Conservation (phyloP, 129 eudicot species). For the Deinandra increscens region DNA sequence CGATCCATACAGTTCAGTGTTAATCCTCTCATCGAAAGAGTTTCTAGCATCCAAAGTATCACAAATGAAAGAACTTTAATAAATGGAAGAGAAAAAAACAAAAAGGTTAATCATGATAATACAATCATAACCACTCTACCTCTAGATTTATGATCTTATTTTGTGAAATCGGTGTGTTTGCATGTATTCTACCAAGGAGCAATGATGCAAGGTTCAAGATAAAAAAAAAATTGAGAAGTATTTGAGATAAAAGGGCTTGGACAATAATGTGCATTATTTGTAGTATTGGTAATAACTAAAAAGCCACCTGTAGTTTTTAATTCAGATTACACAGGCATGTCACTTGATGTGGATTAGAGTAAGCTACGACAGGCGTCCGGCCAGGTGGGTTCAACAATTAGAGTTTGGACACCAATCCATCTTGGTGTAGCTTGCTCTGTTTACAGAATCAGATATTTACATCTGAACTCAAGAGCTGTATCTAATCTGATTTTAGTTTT, state of each 20-base stretch:
- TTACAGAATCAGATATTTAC: neutral
- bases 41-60: constrained; percentile 49
- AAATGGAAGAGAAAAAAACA: neutral
- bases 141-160: neutral
- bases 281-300: neutral
- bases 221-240: neutral
- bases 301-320: neutral
- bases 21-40: constrained; percentile 92
- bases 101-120: neutral
- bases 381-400: neutral
- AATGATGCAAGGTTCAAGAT: constrained; percentile 10
- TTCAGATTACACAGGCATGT: neutral
- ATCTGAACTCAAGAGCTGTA: neutral
- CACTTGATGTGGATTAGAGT: neutral
- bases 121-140: neutral
- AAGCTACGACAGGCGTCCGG: neutral
- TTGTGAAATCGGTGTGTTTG: neutral
- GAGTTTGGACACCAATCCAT: neutral
- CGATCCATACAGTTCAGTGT: constrained; percentile 98
- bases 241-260: neutral
- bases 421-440: neutral
- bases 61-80: neutral
- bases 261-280: neutral
- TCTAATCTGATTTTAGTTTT: neutral
- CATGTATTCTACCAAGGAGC: neutral